Base-by-base conservation (phyloP, 1,284 basidiomycete species). In the Agaricales sp. region DNA sequence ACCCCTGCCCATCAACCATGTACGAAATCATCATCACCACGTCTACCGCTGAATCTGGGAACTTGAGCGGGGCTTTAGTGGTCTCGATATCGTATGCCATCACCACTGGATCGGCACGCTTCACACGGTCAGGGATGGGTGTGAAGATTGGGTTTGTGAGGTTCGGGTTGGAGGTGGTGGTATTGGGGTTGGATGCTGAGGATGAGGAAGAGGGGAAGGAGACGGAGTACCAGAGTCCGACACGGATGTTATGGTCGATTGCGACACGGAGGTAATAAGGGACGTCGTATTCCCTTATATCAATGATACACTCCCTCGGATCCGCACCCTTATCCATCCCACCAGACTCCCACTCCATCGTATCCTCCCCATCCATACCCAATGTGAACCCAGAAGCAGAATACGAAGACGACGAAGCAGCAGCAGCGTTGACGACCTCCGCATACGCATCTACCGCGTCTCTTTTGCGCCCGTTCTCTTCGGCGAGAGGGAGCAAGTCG, bases 11-110 rank as follows among this genome's bases (percentile, higher is more conserved):
- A 62, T 96, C 92, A 26, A 96, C 72, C 92, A 96, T 96, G 68
- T 95, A 96, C 41, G 96, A 99, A 57, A 99, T 99, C 96, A 99
- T 99, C 95, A 99, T 99, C 59, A 99, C 92, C 63, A 96, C 93
- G 70, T 99, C 96, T 18, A 89, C 85, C 11, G 86, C 82, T 57
- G 92, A 88, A 69, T 99, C 96, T 1, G 96, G 96, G 63, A 99
- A 99, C 67, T 99, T 99, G 62, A 99, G 82, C 12, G 96, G 96
- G 45, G 92, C 89, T 68, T 99, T 99, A 1, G 94, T 94, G 22
- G 92, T 96, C 69, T 99, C 96, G 61, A 99, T 99, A 80, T 99
- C 96, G 66, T 80, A 99, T 0, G 96, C 96, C 89, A 99, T 91
- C 51, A 99, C 93, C 46, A 99, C 93, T 0, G 96, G 96, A 61